A percentile compares a stretch with the other conserved stretches of the same genome.
These are phyloP conservation scores for Mycena capillaripes DNA, from an alignment of 768 basidiomycete genomes.

Conservation along the genomic window DNA sequence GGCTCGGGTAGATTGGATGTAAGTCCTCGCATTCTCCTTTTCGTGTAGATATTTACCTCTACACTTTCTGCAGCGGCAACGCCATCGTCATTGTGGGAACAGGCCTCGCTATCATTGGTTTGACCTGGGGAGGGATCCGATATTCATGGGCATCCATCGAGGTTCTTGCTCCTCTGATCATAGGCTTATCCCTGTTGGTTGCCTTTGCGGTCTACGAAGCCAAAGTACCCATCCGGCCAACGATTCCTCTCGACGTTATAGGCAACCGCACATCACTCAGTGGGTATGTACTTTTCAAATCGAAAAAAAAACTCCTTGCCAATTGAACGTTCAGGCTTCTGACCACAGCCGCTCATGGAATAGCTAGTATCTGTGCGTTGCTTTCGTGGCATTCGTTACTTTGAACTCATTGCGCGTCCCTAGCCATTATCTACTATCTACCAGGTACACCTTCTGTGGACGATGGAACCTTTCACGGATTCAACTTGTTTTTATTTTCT, in stretches of 20 bases:
- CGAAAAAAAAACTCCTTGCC: too few relatives aligned
- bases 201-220: slow-evolving; percentile 47
- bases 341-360: slow-evolving; percentile 42
- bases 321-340: slow-evolving; percentile 43
- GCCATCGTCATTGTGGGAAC: slow-evolving; percentile 48
- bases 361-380: slow-evolving; percentile 40
- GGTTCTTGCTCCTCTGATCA: slow-evolving; percentile 55
- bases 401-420: slow-evolving; percentile 8
- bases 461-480: background rate
- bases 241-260: slow-evolving; percentile 48
- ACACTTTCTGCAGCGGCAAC: slow-evolving; percentile 51
- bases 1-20: slow-evolving; percentile 53
- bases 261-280: slow-evolving; percentile 54
- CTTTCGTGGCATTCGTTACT: too few relatives aligned
- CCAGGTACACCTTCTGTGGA: slow-evolving; percentile 39
- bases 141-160: slow-evolving; percentile 55
- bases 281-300: slow-evolving; percentile 43
- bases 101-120: slow-evolving; percentile 48
- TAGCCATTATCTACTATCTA: slow-evolving; percentile 48
- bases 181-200: slow-evolving; percentile 52
- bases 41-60: background rate
- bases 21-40: slow-evolving; percentile 24
- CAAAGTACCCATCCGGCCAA: slow-evolving; percentile 35
- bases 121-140: slow-evolving; percentile 56
- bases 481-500: background rate